Conservation (phyloP, 495 filamentous ascomycete species). For the Symbiotaphrina buchneri region DNA sequence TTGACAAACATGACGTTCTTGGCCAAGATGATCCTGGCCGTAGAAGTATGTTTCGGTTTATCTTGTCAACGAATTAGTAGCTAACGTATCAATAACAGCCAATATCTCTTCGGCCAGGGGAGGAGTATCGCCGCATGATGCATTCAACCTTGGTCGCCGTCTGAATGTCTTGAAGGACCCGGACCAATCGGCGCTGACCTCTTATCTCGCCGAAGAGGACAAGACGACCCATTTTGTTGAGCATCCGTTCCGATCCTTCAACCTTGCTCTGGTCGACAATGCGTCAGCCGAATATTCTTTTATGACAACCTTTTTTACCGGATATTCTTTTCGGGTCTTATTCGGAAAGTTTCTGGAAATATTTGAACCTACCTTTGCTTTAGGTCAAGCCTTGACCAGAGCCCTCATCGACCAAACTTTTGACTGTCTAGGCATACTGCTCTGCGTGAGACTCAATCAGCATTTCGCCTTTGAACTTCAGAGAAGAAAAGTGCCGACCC, state of each 20-base stretch:
- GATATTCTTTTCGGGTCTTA: constrained; percentile 30
- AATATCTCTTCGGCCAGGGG: constrained; percentile 10
- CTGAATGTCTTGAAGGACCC: constrained; percentile 52
- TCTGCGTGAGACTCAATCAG: constrained; percentile 87
- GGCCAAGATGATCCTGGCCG: constrained; percentile 51
- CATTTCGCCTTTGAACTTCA: constrained; percentile 84
- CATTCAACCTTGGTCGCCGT: constrained; percentile 69
- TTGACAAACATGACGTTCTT: constrained; percentile 70
- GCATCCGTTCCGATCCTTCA: constrained; percentile 78
- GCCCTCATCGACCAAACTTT: constrained; percentile 50
- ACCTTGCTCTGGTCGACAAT: constrained; percentile 83
- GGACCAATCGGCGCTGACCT: constrained; percentile 49
- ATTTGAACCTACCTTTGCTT: constrained; percentile 61
- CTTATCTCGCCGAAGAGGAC: constrained; percentile 76
- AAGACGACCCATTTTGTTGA: constrained; percentile 70
- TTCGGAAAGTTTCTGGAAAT: constrained; percentile 53
- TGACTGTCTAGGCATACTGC: constrained; percentile 67
- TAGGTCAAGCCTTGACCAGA: constrained; percentile 59
- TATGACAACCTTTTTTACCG: constrained; percentile 69
- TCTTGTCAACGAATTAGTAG: no score
- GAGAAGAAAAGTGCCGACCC: constrained; percentile 67
- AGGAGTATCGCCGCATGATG: constrained; percentile 51
- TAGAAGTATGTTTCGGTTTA: constrained; percentile 17
- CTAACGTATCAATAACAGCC: no score
- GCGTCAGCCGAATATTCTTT: constrained; percentile 90